phyloP scores from a whole-genome alignment of 176 grass and related monocot genomes.

The Lolium rigidum region DNA sequence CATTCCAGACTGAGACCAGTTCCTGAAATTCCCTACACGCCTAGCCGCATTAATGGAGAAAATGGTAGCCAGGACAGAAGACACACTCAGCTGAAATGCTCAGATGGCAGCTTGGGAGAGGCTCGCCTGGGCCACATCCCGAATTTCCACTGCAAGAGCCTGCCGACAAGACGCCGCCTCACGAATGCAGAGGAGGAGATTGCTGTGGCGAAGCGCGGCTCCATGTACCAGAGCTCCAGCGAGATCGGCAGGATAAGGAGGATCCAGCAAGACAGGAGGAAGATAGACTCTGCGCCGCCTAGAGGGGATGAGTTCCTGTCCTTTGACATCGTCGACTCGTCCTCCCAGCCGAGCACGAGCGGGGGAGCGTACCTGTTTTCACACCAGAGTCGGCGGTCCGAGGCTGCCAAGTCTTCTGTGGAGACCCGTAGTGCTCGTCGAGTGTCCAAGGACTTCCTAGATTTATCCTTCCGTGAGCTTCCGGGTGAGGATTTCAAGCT shows the following conservation, averaged over 20 bases:
- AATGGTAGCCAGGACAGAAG: slow-evolving; percentile 38
- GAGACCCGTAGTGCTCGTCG: slow-evolving; percentile 31
- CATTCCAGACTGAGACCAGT: neutral
- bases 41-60: neutral
- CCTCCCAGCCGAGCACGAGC: slow-evolving; percentile 54
- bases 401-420: slow-evolving; percentile 39
- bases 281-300: slow-evolving; percentile 57
- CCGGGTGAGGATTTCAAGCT: slow-evolving; percentile 52
- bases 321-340: slow-evolving; percentile 67
- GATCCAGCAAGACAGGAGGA: slow-evolving; percentile 67
- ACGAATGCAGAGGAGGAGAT: slow-evolving; percentile 35
- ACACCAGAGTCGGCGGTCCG: slow-evolving; percentile 31
- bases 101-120: slow-evolving; percentile 52
- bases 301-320: slow-evolving; percentile 66
- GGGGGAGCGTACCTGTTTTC: slow-evolving; percentile 44
- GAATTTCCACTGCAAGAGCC: slow-evolving; percentile 82
- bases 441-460: slow-evolving; percentile 61
- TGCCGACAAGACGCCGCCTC: slow-evolving; percentile 56
- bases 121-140: slow-evolving; percentile 45
- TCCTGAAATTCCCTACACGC: slow-evolving; percentile 27
- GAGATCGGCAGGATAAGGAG: slow-evolving; percentile 79
- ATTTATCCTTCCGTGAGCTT: slow-evolving; percentile 70
- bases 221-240: slow-evolving; percentile 92
- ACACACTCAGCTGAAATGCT: slow-evolving; percentile 57
- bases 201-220: slow-evolving; percentile 68